A percentile compares a stretch with the other conserved stretches of the same genome.
Conservation (phyloP, 257 asterid species). For the Eustoma russellianum region DNA sequence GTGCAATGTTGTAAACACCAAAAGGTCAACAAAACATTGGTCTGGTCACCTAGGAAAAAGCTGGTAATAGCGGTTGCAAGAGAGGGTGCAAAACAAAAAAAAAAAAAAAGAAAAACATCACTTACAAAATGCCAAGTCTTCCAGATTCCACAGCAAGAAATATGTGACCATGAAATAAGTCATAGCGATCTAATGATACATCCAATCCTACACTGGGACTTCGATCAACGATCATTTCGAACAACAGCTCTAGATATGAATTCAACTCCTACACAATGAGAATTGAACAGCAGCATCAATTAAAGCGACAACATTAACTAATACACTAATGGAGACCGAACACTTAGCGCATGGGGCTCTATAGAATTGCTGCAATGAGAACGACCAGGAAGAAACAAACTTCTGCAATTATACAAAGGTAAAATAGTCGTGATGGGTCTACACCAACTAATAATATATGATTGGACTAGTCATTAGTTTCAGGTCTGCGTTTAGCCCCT, state of each 20-base stretch:
- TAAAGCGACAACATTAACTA: neutral
- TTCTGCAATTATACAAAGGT: too few relatives aligned
- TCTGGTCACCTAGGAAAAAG: neutral
- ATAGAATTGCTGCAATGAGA: too few relatives aligned
- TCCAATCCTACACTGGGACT: slow-evolving; percentile 79
- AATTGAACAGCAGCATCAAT: slow-evolving; percentile 13
- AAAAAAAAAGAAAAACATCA: too few relatives aligned
- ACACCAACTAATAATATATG: too few relatives aligned
- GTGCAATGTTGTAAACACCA: slow-evolving; percentile 9
- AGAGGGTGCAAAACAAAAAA: neutral
- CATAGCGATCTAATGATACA: slow-evolving; percentile 72
- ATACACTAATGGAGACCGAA: neutral
- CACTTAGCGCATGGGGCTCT: too few relatives aligned
- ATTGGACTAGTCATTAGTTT: too few relatives aligned
- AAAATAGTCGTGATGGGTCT: too few relatives aligned
- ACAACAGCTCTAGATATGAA: slow-evolving; percentile 57
- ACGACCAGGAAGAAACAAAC: too few relatives aligned
- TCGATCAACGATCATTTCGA: slow-evolving; percentile 54
- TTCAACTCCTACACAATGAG: slow-evolving; percentile 61
- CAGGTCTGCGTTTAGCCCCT: too few relatives aligned
- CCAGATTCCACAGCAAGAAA: slow-evolving; percentile 64
- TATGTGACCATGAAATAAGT: slow-evolving; percentile 90
- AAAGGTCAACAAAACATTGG: neutral
- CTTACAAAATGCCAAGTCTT: slow-evolving; percentile 97
- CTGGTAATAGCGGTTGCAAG: neutral